Evolutionary conservation across 2,329 filamentous ascomycete species (phyloP).

Genomic region (Epichloe sibirici): DNA sequence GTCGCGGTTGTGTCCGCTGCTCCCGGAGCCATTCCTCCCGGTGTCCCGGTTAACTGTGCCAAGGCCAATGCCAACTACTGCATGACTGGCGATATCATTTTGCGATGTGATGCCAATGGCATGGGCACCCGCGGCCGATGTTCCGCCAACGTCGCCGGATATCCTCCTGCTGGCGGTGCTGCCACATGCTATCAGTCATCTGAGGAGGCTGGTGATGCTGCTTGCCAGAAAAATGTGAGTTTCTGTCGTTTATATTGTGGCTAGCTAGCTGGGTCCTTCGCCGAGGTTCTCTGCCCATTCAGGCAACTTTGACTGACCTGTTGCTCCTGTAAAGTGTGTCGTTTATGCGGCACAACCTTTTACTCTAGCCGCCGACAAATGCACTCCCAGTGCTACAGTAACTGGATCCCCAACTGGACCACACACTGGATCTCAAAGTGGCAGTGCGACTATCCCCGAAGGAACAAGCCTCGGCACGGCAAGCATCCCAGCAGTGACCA

Average conservation of each 20-base stretch:
- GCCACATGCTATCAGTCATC: slow-evolving; percentile 30
- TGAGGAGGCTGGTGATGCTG: slow-evolving; percentile 28
- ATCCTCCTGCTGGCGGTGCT: slow-evolving; percentile 25
- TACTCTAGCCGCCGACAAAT: slow-evolving; percentile 24
- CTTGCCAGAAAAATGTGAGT: slow-evolving; percentile 34
- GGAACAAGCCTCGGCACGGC: background rate
- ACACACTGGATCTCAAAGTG: background rate
- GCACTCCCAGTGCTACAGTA: slow-evolving; percentile 19
- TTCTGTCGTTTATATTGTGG: background rate
- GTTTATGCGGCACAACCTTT: slow-evolving; percentile 28
- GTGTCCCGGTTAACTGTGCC: slow-evolving; percentile 23
- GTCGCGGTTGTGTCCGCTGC: slow-evolving; percentile 25
- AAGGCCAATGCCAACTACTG: slow-evolving; percentile 31
- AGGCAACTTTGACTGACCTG: background rate
- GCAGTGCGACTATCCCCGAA: background rate
- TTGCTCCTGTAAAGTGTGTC: slow-evolving; percentile 22
- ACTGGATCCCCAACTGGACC: background rate
- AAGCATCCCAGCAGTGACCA: background rate
- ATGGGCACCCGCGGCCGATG: slow-evolving; percentile 30
- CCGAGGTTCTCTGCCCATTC: background rate
- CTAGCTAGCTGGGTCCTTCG: too few relatives aligned
- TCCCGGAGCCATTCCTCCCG: slow-evolving; percentile 24
- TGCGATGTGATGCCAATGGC: slow-evolving; percentile 28
- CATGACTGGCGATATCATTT: slow-evolving; percentile 33
- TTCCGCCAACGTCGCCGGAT: slow-evolving; percentile 30